Base-by-base conservation (phyloP, 495 filamentous ascomycete genomes). In the Articulospora tetracladia region DNA sequence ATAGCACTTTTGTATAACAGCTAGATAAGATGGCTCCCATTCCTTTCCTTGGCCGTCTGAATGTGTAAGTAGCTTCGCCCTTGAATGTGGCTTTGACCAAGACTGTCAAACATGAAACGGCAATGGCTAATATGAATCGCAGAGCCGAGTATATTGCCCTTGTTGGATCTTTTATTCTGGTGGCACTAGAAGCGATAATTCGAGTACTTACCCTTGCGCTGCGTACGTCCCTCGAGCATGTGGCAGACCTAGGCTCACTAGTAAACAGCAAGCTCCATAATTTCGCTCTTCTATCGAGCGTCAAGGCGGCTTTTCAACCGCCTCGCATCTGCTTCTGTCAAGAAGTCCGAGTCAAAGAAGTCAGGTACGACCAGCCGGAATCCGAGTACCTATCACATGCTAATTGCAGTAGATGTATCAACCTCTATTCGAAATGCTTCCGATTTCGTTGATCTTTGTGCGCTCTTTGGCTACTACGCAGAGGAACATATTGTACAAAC, bases 401-500 rank as follows among this genome's bases (percentile, higher is more conserved):
- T 58, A 19, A 51, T 23, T 6, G 15, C 17, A 62, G 20, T 28
- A 83, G 81, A 76, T 50, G 71, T 82, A 52, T 82, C 79, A 13
- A 76, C 67, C 13, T 74, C 77, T 28, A 74, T 85, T 60, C 76
- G 81, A 62, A 77, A 90, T 64, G 90, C 93, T 13, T 86, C 88
- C 28, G 94, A 97, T 62, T 98, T 98, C 65, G 86, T 90, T 25
- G 95, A 97, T 66, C 80, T 98, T 10, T 97, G 95, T 71, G 83
- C 86, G 27, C 75, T 95, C 24, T 96, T 86, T 68, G 92, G 90
- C 26, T 98, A 96, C 70, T 86, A 90, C 66, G 87, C 93, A 12
- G 94, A 98, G 69, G 94, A 98, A 72, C 94, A 98, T 72, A 85
- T 98, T 27, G 87, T 97, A 23, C 93, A 96, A 74, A 98, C 94